Conservation (phyloP, 192 early-diverging fungal genomes). For the Phlyctochytrium bullatum region DNA sequence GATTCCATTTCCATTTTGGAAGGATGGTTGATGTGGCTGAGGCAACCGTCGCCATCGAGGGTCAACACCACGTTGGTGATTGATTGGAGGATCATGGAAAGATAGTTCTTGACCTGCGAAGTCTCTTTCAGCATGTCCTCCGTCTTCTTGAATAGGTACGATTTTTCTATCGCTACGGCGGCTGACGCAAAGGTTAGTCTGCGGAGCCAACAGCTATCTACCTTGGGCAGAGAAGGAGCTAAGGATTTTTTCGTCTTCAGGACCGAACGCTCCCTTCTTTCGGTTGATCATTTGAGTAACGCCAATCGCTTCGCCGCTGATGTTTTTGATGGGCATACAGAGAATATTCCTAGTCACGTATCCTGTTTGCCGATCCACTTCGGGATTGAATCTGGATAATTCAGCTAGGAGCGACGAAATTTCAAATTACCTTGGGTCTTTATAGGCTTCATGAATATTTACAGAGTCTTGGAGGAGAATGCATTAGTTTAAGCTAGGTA, state of each 20-base stretch:
- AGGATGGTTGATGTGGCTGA: conserved; percentile 26
- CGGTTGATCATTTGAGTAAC: conserved; percentile 59
- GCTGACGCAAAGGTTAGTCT: conserved; percentile 27
- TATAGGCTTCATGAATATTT: conserved; percentile 48
- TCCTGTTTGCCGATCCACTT: conserved; percentile 48
- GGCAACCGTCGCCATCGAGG: conserved; percentile 27
- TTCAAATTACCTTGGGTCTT: conserved; percentile 29
- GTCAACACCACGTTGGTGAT: conserved; percentile 56
- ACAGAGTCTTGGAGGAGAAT: conserved; percentile 29
- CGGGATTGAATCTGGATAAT: conserved; percentile 42
- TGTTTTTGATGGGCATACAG: conserved; percentile 52
- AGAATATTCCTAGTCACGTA: conserved; percentile 46
- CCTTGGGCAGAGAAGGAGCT: conserved; percentile 55
- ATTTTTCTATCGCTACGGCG: conserved; percentile 57
- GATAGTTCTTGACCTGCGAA: conserved; percentile 23
- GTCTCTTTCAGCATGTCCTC: conserved; percentile 41
- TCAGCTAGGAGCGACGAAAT: too few species aligned
- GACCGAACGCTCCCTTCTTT: conserved; percentile 33
- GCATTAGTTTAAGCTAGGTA: not conserved
- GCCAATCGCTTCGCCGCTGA: conserved; percentile 41
- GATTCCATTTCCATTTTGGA: conserved; percentile 20
- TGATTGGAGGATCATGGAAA: conserved; percentile 26
- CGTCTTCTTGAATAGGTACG: conserved; percentile 52
- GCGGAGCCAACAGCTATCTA: too few species aligned
- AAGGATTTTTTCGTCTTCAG: conserved; percentile 50